Percentiles rank a stretch among this genome's conserved stretches.
Conservation (phyloP, 139 green algal species). For the Choricystis sp. region DNA sequence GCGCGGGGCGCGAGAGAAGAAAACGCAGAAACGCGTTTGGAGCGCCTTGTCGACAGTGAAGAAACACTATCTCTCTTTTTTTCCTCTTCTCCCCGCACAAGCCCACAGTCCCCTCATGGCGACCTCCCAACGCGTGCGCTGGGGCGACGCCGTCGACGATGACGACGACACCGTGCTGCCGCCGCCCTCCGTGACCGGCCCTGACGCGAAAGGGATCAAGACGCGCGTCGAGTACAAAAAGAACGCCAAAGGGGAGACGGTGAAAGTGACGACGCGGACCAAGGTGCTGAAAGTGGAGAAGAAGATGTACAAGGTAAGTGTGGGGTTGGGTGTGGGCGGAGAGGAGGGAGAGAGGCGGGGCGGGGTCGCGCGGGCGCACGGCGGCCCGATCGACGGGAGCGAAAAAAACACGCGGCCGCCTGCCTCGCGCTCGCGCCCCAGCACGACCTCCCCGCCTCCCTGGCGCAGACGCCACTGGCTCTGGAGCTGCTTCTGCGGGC, state of each 20-base stretch:
- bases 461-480: no score
- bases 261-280: slow-evolving; percentile 84
- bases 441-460: no score
- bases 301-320: slow-evolving; percentile 76
- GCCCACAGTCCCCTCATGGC: no score
- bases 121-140: slow-evolving; percentile 23
- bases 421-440: no score
- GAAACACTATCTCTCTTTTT: no score
- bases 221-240: slow-evolving; percentile 73
- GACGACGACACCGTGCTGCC: slow-evolving; percentile 49
- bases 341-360: not conserved
- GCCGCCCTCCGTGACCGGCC: slow-evolving; percentile 37
- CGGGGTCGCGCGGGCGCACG: no score
- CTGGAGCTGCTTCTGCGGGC: no score
- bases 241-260: slow-evolving; percentile 79
- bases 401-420: no score
- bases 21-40: no score
- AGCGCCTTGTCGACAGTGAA: no score
- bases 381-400: not conserved
- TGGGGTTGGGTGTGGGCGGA: slow-evolving; percentile 5
- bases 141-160: slow-evolving; percentile 77
- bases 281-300: slow-evolving; percentile 76
- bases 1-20: no score
- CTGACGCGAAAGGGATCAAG: slow-evolving; percentile 81
- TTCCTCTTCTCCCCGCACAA: no score